Conservation (phyloP, 345 rosid species). For the Moricandia arvensis region DNA sequence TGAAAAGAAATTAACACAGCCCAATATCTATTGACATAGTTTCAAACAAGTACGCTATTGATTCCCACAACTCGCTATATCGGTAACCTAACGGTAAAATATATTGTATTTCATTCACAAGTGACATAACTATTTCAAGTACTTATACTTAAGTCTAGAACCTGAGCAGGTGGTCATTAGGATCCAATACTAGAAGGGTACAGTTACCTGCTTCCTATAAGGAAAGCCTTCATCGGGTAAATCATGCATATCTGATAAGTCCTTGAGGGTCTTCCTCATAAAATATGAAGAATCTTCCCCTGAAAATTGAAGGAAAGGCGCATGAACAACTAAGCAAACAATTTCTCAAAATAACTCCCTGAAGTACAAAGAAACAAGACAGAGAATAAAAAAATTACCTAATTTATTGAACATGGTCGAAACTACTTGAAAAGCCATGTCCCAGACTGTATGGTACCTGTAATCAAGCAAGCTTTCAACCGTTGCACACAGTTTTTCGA, state of each 20-base stretch:
- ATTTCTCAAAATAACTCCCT: background rate
- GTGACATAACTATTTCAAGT: slow-evolving; percentile 7
- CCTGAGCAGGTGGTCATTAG: background rate
- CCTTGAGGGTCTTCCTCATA: slow-evolving; percentile 71
- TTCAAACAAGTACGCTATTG: background rate
- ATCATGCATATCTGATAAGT: slow-evolving; percentile 77
- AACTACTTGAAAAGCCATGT: slow-evolving; percentile 77
- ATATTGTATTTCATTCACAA: slow-evolving; percentile 9
- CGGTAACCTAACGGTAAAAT: background rate
- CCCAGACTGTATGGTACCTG: slow-evolving; percentile 74
- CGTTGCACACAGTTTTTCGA: slow-evolving; percentile 77
- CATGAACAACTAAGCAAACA: background rate
- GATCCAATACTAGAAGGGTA: background rate
- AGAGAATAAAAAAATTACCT: slow-evolving; percentile 47
- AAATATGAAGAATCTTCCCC: slow-evolving; percentile 70
- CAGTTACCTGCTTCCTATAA: slow-evolving; percentile 72
- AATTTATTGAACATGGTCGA: slow-evolving; percentile 74
- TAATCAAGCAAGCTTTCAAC: slow-evolving; percentile 83
- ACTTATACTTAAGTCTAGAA: slow-evolving; percentile 1
- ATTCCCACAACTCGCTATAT: background rate
- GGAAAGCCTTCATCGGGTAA: slow-evolving; percentile 87
- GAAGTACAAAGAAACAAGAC: slow-evolving; percentile 1
- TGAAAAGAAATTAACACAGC: background rate
- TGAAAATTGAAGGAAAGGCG: slow-evolving; percentile 34
- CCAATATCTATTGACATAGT: background rate